Conservation (phyloP, 768 basidiomycete genomes). For the Crucibulum laeve region DNA sequence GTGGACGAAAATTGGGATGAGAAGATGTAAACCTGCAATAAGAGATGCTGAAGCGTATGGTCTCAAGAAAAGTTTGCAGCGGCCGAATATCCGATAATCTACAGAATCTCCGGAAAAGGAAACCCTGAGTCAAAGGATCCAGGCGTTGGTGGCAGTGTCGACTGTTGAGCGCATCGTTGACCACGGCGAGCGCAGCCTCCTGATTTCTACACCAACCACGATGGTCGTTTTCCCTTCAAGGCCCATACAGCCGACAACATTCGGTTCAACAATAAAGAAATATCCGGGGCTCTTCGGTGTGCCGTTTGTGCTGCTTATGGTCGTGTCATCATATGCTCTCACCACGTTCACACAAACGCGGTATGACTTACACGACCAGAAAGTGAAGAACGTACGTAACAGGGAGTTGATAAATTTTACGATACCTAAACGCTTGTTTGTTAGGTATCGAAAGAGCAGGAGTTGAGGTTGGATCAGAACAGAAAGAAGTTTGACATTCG, state of each 20-base stretch:
- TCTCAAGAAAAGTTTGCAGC: neutral
- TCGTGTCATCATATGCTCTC: conserved; percentile 82
- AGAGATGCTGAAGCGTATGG: neutral
- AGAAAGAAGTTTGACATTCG: conserved; percentile 87
- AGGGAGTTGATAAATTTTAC: neutral
- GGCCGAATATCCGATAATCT: conserved; percentile 2
- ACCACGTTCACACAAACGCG: conserved; percentile 82
- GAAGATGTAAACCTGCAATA: neutral
- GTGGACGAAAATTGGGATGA: neutral
- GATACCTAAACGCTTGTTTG: neutral
- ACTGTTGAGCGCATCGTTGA: neutral
- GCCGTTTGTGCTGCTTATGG: conserved; percentile 83
- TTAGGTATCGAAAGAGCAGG: conserved; percentile 73
- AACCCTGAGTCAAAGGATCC: too few relatives aligned
- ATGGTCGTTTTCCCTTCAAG: conserved; percentile 53
- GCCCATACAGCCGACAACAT: conserved; percentile 34
- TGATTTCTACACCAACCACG: too few relatives aligned
- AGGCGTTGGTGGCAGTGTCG: too few relatives aligned
- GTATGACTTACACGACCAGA: conserved; percentile 85
- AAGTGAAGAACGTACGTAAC: conserved; percentile 57
- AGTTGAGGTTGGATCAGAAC: conserved; percentile 62
- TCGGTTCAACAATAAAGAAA: conserved; percentile 43
- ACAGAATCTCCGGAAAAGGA: neutral
- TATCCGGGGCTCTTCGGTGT: conserved; percentile 78
- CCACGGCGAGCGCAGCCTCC: neutral